Evolutionary conservation across 2,329 filamentous ascomycete species (phyloP), one percentile per base, ranked within the genome.

Genomic region (Mariannaea sp.): DNA sequence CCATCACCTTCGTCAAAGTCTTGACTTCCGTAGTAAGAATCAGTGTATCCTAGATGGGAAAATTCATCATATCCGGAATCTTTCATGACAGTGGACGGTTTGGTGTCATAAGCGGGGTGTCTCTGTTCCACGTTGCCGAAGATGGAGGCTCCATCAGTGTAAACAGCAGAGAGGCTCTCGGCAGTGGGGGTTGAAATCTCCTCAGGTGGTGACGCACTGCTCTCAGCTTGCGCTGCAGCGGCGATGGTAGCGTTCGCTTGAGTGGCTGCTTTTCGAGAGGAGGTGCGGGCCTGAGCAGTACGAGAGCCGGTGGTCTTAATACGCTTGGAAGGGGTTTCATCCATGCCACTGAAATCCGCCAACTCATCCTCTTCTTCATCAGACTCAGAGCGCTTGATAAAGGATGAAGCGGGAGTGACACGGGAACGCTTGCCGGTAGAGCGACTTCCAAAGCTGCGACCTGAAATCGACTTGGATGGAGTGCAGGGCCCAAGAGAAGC

Each of bases 251-350:
- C 69, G 65, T 49, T 64, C 22, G 71, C 71, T 43, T 64, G 67
- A 22, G 60, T 56, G 8, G 71, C 71, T 36, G 71, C 70, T 36
- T 59, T 58, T 51, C 71, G 71, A 47, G 65, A 65, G 5, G 70
- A 65, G 14, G 66, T 65, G 19, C 58, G 60, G 44, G 49, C 57
- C 60, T 58, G 61, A 55, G 61, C 51, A 46, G 57, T 58, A 22
- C 68, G 58, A 46, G 56, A 29, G 7, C 55, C 61, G 2, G 57
- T 59, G 4, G 59, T 63, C 61, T 68, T 70, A 9, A 56, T 35
- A 5, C 68, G 64, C 67, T 75, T 76, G 17, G 70, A 72, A 2
- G 73, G 73, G 2, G 73, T 75, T 19, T 70, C 66, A 19, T 74
- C 66, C 51, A 68, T 58, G 4, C 66, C 69, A 26, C 71, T 68